Conservation (phyloP, 345 rosid species). For the Syzygium aqueum region DNA sequence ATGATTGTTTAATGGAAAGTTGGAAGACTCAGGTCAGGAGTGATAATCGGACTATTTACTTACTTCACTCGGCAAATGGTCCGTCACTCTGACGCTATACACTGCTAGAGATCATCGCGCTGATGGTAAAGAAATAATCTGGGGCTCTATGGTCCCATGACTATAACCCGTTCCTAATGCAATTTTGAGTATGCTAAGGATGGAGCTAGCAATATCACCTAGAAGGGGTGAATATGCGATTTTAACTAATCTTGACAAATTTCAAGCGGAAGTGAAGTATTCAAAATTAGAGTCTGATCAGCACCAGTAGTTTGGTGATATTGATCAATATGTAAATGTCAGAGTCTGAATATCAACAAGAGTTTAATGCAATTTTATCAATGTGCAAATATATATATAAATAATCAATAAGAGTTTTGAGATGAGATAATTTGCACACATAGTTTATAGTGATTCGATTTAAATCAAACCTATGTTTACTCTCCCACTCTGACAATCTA, state of each 20-base stretch:
- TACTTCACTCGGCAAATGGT: neutral
- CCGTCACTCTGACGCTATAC: neutral
- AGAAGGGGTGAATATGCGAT: too few relatives aligned
- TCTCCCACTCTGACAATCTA: rapidly evolving
- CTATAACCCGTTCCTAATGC: neutral
- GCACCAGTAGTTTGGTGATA: too few relatives aligned
- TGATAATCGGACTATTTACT: neutral
- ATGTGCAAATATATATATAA: too few relatives aligned
- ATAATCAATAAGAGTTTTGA: too few relatives aligned
- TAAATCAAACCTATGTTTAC: rapidly evolving
- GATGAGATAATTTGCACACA: too few relatives aligned
- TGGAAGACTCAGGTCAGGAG: neutral
- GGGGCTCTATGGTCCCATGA: neutral
- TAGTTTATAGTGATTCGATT: neutral
- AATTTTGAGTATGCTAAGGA: neutral
- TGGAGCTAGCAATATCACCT: too few relatives aligned
- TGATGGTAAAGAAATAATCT: neutral
- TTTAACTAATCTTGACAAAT: too few relatives aligned
- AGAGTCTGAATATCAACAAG: too few relatives aligned
- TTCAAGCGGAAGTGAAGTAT: too few relatives aligned
- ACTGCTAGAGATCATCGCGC: neutral
- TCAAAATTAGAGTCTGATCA: too few relatives aligned
- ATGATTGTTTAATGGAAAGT: neutral
- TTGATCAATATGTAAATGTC: too few relatives aligned
- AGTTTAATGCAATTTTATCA: too few relatives aligned